Conservation (phyloP, 78 protist species). For the Pigoraptor vietnamica region DNA sequence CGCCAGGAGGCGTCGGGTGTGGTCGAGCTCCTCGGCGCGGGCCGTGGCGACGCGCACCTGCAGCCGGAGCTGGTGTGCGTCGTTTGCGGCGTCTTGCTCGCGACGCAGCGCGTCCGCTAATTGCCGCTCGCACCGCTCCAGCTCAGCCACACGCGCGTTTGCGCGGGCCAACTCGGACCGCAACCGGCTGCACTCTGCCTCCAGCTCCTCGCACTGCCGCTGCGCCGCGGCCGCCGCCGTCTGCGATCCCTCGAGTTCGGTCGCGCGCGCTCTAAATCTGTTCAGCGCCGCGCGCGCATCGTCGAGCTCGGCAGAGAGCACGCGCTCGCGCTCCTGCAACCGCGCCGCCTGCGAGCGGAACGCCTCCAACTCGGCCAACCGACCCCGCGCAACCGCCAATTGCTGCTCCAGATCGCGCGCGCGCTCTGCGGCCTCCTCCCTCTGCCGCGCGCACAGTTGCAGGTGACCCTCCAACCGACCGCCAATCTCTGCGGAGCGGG, state of each 20-base stretch:
- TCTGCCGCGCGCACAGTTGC: background rate
- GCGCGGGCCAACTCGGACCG: background rate
- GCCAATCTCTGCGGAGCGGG: background rate
- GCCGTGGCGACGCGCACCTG: background rate
- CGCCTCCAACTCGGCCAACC: background rate
- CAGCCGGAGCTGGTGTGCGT: background rate
- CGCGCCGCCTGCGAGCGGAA: background rate
- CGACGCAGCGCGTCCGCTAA: background rate
- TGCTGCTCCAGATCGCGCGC: background rate
- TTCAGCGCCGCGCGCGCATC: background rate
- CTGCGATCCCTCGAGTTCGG: background rate
- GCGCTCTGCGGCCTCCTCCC: background rate
- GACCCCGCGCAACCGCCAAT: background rate
- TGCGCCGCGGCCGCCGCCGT: background rate
- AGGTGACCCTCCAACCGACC: background rate
- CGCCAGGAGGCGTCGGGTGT: background rate
- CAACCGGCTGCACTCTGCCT: background rate
- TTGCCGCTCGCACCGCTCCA: background rate
- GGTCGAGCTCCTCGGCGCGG: background rate
- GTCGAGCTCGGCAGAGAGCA: background rate
- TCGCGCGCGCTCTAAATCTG: background rate
- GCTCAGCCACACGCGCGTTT: background rate
- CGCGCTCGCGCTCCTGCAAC: background rate
- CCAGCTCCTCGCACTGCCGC: background rate
- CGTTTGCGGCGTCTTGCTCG: background rate